phyloP scores from a whole-genome alignment of 305 asterid genomes.

The Fraxinus xanthoxyloides region DNA sequence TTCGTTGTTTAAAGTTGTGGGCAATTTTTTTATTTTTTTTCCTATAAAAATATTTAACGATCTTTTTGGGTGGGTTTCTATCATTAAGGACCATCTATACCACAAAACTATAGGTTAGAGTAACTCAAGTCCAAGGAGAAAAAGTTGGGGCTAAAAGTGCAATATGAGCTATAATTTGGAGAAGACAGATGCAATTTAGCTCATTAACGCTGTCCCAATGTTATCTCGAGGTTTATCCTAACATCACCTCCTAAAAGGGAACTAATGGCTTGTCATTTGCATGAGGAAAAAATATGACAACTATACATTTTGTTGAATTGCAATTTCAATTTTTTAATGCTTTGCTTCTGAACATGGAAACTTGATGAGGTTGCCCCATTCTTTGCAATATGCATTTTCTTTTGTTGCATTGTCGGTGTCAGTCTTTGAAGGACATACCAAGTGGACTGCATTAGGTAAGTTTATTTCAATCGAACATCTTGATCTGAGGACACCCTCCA shows the following conservation, averaged over 20 bases:
- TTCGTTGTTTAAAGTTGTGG: not conserved
- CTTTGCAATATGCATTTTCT: not conserved
- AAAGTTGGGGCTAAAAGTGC: not conserved
- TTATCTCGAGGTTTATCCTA: not conserved
- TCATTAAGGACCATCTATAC: not conserved
- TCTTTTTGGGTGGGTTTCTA: not conserved
- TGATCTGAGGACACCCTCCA: not conserved
- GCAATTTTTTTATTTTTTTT: not conserved
- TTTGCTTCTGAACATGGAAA: not conserved
- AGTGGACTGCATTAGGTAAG: not conserved
- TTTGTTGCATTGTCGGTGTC: not conserved
- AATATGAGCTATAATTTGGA: not conserved
- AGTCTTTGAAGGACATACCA: not conserved
- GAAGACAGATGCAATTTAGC: not conserved
- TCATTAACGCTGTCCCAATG: not conserved
- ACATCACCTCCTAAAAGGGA: not conserved
- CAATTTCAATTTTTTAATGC: not conserved
- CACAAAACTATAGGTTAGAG: not conserved
- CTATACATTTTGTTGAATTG: not conserved
- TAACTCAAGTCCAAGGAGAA: not conserved
- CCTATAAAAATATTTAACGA: no score
- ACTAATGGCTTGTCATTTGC: not conserved
- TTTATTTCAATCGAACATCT: not conserved
- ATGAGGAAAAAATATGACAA: not conserved
- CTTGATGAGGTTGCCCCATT: not conserved